A percentile compares a stretch with the other conserved stretches of the same genome.
Evolutionary conservation across 345 rosid species (phyloP).

Genomic region (Aegle marmelos): DNA sequence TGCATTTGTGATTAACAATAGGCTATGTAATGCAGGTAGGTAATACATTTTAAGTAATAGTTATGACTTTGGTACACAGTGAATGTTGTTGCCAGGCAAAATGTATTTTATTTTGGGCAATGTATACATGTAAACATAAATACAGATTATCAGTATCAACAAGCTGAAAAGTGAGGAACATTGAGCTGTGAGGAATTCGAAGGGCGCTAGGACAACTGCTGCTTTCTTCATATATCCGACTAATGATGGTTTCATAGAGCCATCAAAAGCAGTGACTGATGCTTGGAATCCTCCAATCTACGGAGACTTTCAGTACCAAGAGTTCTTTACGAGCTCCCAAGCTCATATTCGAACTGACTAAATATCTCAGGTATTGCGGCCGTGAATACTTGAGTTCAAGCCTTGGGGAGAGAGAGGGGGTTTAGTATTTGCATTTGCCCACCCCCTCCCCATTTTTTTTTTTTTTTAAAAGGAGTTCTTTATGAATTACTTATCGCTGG

Average conservation of each 20-base stretch:
- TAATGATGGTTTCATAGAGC: constrained; percentile 12
- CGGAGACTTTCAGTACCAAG: constrained; percentile 12
- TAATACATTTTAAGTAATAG: not conserved
- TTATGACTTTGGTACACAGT: not conserved
- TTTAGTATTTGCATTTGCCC: too few species aligned
- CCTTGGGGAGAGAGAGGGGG: too few species aligned
- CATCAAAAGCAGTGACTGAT: constrained; percentile 11
- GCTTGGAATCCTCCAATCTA: constrained; percentile 10
- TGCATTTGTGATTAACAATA: constrained; percentile 30
- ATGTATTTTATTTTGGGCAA: not conserved
- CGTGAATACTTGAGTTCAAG: too few species aligned
- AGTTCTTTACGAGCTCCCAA: constrained; percentile 3
- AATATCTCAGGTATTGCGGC: too few species aligned
- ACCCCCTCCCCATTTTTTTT: too few species aligned
- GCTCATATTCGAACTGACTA: too few species aligned
- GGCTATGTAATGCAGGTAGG: constrained; percentile 16
- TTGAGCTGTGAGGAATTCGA: constrained; percentile 27
- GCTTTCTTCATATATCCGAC: constrained; percentile 17
- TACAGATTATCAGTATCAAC: constrained; percentile 26
- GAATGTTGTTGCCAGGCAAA: not conserved
- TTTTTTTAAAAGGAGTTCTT: too few species aligned
- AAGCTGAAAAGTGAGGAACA: constrained; percentile 33
- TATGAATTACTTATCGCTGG: not conserved
- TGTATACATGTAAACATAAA: not conserved
- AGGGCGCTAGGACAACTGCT: constrained; percentile 19